These are phyloP conservation scores for Raphanus hybrid DNA, from an alignment of 441 rosid species.

Conservation along the genomic window DNA sequence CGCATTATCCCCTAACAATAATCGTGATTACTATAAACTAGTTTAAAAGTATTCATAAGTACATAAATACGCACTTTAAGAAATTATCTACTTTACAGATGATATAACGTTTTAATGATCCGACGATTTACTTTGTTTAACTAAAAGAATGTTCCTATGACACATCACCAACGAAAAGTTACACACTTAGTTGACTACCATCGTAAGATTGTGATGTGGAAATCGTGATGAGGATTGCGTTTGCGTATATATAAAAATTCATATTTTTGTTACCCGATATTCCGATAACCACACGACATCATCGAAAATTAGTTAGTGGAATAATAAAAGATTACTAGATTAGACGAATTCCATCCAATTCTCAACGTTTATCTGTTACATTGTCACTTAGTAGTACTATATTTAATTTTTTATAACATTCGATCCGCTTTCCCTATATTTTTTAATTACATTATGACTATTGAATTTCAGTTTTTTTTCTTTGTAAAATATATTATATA, in stretches of 20 bases:
- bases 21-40: constrained; percentile 26
- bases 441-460: no score
- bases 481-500: no score
- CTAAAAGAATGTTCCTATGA: constrained; percentile 23
- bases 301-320: constrained; percentile 25
- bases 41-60: neutral
- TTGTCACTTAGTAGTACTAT: no score
- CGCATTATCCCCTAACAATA: constrained; percentile 28
- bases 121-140: constrained; percentile 17
- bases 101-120: constrained; percentile 18
- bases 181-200: constrained; percentile 26
- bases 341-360: neutral
- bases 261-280: neutral
- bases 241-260: neutral
- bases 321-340: neutral
- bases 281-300: constrained; percentile 34
- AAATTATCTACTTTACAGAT: neutral
- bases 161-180: constrained; percentile 35
- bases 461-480: no score
- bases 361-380: no score
- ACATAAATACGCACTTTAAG: constrained; percentile 27
- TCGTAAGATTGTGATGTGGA: constrained; percentile 28
- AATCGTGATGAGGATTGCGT: neutral
- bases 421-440: no score
- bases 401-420: no score